phyloP scores from a whole-genome alignment of 139 green algal species.

The Chlamydomonas sp. region DNA sequence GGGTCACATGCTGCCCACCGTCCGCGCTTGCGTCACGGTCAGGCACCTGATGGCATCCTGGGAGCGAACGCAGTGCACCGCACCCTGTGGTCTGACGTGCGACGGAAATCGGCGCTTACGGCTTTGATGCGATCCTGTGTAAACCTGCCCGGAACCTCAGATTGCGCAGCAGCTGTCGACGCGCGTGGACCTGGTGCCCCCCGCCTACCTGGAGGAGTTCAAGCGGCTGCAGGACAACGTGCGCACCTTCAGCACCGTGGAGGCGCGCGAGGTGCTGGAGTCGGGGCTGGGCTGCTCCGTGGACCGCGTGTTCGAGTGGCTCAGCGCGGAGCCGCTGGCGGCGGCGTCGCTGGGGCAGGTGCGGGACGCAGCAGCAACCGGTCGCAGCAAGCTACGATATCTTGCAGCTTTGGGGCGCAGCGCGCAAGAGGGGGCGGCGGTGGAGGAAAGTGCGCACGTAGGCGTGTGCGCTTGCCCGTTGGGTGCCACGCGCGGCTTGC shows the following conservation, averaged over 20 bases:
- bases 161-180: slow-evolving; percentile 70
- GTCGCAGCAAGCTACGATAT: not conserved
- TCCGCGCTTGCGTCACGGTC: too few relatives aligned
- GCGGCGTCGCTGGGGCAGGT: slow-evolving; percentile 74
- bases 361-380: not conserved
- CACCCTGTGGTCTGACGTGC: too few relatives aligned
- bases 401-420: not conserved
- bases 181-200: slow-evolving; percentile 62
- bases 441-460: too few relatives aligned
- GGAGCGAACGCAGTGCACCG: too few relatives aligned
- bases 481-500: too few relatives aligned
- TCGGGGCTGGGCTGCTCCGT: slow-evolving; percentile 42
- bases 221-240: slow-evolving; percentile 68
- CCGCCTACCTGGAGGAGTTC: slow-evolving; percentile 62
- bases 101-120: too few relatives aligned
- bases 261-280: slow-evolving; percentile 60
- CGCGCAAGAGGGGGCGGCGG: too few relatives aligned
- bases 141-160: slow-evolving; percentile 11
- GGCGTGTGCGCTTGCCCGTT: too few relatives aligned
- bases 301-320: slow-evolving; percentile 66
- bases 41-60: too few relatives aligned
- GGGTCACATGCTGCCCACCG: too few relatives aligned
- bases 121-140: too few relatives aligned
- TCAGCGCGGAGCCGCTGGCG: slow-evolving; percentile 69
- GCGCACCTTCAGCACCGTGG: slow-evolving; percentile 59